Conservation (phyloP, 257 asterid species). For the Rauvolfia tetraphylla region DNA sequence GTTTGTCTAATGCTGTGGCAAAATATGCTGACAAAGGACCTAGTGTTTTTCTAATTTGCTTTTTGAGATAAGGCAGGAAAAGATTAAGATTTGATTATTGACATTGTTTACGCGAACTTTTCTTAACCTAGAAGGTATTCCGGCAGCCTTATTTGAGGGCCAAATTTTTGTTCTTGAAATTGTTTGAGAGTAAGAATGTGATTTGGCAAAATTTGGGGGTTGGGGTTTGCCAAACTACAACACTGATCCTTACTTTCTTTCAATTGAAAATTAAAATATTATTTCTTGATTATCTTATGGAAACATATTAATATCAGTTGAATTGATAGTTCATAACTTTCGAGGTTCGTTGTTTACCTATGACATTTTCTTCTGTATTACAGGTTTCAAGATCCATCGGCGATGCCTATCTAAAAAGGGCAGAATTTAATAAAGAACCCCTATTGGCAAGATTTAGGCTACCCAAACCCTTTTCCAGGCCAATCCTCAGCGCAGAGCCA, state of each 20-base stretch:
- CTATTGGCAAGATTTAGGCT: slow-evolving; percentile 68
- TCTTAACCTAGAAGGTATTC: not conserved
- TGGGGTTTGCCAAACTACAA: no score
- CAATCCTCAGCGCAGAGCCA: slow-evolving; percentile 80
- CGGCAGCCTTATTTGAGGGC: not conserved
- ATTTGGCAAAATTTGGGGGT: no score
- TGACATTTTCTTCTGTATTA: slow-evolving; percentile 5
- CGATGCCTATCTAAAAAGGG: slow-evolving; percentile 82
- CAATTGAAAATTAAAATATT: no score
- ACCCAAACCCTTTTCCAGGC: slow-evolving; percentile 53
- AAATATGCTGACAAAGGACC: not conserved
- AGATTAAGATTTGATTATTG: not conserved
- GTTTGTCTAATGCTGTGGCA: not conserved
- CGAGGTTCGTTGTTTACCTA: not conserved
- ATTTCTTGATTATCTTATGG: not conserved
- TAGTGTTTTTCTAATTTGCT: not conserved
- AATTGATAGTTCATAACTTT: not conserved
- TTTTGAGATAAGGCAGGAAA: not conserved
- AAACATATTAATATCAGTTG: not conserved
- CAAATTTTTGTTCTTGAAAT: not conserved
- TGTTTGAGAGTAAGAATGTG: no score
- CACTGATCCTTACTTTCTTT: no score
- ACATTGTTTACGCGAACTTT: not conserved
- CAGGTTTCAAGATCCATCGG: slow-evolving; percentile 94
- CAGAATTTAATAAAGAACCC: slow-evolving; percentile 84